Evolutionary conservation across 345 rosid genomes (phyloP).

Genomic region (Eucalyptus guilfoylei): DNA sequence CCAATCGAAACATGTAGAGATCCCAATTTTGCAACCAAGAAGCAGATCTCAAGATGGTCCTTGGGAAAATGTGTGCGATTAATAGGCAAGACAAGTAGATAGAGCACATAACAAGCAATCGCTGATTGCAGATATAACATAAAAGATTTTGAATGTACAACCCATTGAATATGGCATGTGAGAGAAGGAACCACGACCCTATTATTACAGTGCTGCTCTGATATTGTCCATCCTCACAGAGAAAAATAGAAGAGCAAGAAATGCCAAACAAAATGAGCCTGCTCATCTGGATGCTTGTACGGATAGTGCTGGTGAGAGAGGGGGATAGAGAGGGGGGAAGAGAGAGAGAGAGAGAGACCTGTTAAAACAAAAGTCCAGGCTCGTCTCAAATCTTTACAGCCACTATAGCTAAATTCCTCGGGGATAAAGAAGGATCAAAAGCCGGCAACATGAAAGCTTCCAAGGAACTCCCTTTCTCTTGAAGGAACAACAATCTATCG

Average conservation of each 20-base stretch:
- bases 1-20: not conserved
- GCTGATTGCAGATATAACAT: not conserved
- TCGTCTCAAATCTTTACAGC: constrained; percentile 32
- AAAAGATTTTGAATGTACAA: not conserved
- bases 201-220: not conserved
- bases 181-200: not conserved
- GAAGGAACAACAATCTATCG: constrained; percentile 84
- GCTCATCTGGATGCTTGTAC: not conserved
- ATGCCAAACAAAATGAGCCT: not conserved
- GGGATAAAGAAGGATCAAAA: constrained; percentile 77
- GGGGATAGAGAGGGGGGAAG: not conserved
- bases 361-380: not conserved
- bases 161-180: not conserved
- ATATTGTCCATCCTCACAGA: not conserved
- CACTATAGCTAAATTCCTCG: constrained; percentile 80
- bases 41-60: not conserved
- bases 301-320: not conserved
- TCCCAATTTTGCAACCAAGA: not conserved
- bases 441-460: constrained; percentile 67
- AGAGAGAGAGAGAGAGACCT: not conserved
- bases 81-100: not conserved
- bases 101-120: not conserved
- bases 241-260: not conserved
- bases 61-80: not conserved
- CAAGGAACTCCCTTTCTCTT: constrained; percentile 49